Evolutionary conservation across 2,329 filamentous ascomycete species (phyloP).

Genomic region (Diaporthe citri): DNA sequence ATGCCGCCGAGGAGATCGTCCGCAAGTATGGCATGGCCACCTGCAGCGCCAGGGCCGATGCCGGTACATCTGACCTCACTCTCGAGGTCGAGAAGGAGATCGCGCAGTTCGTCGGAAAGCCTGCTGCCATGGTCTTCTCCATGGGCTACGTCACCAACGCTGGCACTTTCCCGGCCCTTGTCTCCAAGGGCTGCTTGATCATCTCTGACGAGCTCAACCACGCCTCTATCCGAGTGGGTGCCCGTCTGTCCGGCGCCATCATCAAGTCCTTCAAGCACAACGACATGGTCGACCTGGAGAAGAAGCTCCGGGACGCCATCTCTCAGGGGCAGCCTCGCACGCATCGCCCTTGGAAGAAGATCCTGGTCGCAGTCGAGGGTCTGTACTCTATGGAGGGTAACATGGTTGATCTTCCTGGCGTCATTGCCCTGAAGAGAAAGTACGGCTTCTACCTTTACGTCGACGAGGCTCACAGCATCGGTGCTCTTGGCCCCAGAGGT

Average conservation of each 20-base stretch:
- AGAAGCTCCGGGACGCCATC: constrained; percentile 88
- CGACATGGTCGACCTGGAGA: constrained; percentile 89
- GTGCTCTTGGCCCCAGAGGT: constrained; percentile 88
- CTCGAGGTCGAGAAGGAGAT: constrained; percentile 91
- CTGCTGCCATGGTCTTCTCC: constrained; percentile 95
- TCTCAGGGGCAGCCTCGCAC: constrained; percentile 97
- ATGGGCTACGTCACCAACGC: constrained; percentile 99
- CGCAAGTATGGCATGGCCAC: constrained; percentile 87
- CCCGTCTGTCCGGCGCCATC: constrained; percentile 92
- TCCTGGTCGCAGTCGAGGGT: constrained; percentile 94
- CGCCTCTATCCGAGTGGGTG: constrained; percentile 95
- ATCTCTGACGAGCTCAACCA: constrained; percentile 99
- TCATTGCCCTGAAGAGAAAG: constrained; percentile 88
- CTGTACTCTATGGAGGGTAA: constrained; percentile 99
- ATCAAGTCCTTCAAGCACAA: constrained; percentile 99
- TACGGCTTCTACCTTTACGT: constrained; percentile 98
- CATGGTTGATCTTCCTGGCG: constrained; percentile 95
- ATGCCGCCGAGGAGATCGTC: constrained; percentile 88
- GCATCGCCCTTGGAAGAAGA: constrained; percentile 99
- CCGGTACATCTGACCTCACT: constrained; percentile 88
- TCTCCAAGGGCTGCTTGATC: constrained; percentile 92
- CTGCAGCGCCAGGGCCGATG: constrained; percentile 84
- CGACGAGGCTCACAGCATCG: constrained; percentile 96
- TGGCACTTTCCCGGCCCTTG: constrained; percentile 89
- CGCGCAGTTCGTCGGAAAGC: constrained; percentile 93